These are phyloP conservation scores for Calonectria hawksworthii DNA, from an alignment of 2,329 filamentous ascomycete species.

Conservation along the genomic window DNA sequence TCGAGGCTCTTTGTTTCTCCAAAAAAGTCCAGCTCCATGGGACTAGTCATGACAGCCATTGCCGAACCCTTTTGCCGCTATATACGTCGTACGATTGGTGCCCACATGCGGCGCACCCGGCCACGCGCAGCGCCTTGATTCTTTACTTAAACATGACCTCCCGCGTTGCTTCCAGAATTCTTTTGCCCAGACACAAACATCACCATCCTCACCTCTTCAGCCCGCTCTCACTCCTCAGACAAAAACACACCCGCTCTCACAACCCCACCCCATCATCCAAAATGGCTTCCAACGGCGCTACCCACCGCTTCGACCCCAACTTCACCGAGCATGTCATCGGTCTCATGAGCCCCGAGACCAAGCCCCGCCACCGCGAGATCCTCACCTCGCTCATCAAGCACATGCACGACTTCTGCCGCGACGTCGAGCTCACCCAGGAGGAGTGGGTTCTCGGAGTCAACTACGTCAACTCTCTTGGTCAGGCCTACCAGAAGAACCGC, in stretches of 20 bases:
- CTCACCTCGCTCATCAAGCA: conserved; percentile 76
- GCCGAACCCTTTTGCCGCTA: conserved; percentile 32
- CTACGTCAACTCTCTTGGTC: conserved; percentile 81
- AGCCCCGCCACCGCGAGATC: conserved; percentile 74
- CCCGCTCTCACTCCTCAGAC: not conserved
- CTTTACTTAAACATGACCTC: conserved; percentile 15
- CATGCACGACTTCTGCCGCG: conserved; percentile 83
- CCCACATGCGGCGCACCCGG: not conserved
- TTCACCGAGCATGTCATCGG: conserved; percentile 83
- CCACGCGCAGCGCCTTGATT: not conserved
- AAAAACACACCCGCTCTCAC: not conserved
- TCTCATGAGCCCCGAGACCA: conserved; percentile 78
- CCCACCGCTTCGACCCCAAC: conserved; percentile 75
- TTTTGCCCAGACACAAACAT: not conserved
- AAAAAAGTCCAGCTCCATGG: not conserved
- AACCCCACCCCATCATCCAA: not conserved
- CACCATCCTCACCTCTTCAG: not conserved
- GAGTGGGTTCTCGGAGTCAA: conserved; percentile 84
- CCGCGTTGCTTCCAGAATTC: not conserved
- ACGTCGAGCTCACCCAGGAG: conserved; percentile 81
- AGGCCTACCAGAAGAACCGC: conserved; percentile 75
- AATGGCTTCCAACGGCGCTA: conserved; percentile 26
- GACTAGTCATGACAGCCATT: conserved; percentile 13
- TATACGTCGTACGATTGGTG: conserved; percentile 32
- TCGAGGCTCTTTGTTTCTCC: conserved; percentile 18